Evolutionary conservation across 495 filamentous ascomycete genomes (phyloP).

Genomic region (Pseudomonodictys pantanalensis): DNA sequence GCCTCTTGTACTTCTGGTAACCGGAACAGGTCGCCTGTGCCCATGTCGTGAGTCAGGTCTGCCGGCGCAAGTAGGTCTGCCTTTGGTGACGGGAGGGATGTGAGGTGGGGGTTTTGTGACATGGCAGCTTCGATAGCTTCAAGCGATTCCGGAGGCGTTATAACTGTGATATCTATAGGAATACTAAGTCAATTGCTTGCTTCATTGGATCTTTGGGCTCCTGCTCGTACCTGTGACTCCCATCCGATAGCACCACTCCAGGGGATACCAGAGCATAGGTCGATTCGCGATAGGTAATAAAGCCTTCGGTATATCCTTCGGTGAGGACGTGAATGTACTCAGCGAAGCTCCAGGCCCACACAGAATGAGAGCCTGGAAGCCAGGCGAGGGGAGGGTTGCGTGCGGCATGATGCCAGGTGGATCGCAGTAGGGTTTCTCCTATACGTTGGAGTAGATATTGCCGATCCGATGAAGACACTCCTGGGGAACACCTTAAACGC

Average conservation of each 20-base stretch:
- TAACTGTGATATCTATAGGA: constrained; percentile 69
- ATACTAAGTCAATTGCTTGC: not conserved
- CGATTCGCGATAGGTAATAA: constrained; percentile 89
- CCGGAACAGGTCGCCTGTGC: constrained; percentile 86
- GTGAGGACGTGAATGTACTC: constrained; percentile 85
- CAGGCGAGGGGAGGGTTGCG: constrained; percentile 67
- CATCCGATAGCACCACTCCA: constrained; percentile 85
- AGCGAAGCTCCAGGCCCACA: constrained; percentile 89
- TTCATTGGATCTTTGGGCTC: not conserved
- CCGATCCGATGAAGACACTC: no score
- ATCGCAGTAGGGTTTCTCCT: not conserved
- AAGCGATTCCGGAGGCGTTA: constrained; percentile 73
- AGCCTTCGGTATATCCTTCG: constrained; percentile 86
- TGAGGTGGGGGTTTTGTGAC: constrained; percentile 81
- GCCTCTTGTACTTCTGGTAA: constrained; percentile 41
- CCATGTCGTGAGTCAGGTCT: constrained; percentile 69
- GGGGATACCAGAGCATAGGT: constrained; percentile 92
- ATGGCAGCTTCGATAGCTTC: constrained; percentile 73
- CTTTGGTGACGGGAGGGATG: constrained; percentile 69
- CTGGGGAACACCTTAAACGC: no score
- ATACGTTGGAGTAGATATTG: no score
- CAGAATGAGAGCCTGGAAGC: constrained; percentile 90
- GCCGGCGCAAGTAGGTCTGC: constrained; percentile 72
- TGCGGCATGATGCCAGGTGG: constrained; percentile 58
- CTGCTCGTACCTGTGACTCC: constrained; percentile 69